Evolutionary conservation across 2,329 filamentous ascomycete species (phyloP), one percentile per base, ranked within the genome.

Genomic region (Diplodia seriata): DNA sequence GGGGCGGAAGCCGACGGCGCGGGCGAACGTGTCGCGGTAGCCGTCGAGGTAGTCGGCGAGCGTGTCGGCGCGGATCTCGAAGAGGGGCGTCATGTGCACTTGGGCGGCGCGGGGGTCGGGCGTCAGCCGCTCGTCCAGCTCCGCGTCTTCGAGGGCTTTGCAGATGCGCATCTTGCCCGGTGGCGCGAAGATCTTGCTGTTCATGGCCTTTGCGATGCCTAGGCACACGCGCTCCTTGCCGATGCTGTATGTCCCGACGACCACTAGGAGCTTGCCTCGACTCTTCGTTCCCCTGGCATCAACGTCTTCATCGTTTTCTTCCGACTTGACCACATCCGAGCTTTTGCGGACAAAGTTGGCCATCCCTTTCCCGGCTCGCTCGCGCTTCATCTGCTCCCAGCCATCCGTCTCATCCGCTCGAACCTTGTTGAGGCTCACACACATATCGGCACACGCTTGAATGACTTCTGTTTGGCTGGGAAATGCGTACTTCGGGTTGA

Each of bases 241-340:
- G 74, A 99, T 99, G 73, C 91, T 96, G 80, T 99, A 99, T 0
- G 95, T 99, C 54, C 95, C 95, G 69, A 97, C 96, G 7, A 99
- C 88, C 5, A 99, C 92, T 0, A 99, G 86, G 2, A 99, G 85
- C 4, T 93, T 89, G 56, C 91, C 89, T 55, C 84, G 83, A 36
- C 77, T 74, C 71, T 76, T 84, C 14, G n/a, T 50, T 11, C 50
- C 54, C 69, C 69, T 59, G 20, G 73, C 73, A 33, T 75, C 72
- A 3, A 73, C 72, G 6, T 76, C 73, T 68, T 82, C 73, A 68
- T 82, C 47, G 5, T 51, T 38, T n/a, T 49, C 57, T 23, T 40
- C 59, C 47, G 40, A 47, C 7, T 63, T 63, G 43, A 23, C 31
- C 51, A 57, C 62, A 63, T 79, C 77, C 2, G 80, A 78, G 18